phyloP scores from a whole-genome alignment of 2,329 filamentous ascomycete genomes.

The Chaetothyriales sp. region DNA sequence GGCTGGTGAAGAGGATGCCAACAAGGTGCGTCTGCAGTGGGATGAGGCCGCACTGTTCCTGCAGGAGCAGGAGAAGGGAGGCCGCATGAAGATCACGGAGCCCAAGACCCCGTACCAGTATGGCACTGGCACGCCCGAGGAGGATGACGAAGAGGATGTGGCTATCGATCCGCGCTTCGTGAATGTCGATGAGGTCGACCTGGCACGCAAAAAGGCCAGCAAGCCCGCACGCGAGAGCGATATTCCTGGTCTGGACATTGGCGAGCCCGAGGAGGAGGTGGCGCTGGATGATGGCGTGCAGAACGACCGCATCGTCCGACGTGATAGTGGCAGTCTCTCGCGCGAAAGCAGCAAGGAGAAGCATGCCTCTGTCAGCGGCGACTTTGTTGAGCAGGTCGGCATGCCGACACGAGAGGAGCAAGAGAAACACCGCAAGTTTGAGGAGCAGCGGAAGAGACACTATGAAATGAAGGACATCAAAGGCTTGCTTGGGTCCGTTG shows the following conservation, averaged over 20 bases:
- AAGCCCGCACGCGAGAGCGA: slow-evolving; percentile 49
- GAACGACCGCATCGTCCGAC: slow-evolving; percentile 30
- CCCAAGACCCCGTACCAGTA: slow-evolving; percentile 94
- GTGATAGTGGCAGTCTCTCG: slow-evolving; percentile 25
- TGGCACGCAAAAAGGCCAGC: slow-evolving; percentile 28
- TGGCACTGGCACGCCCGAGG: slow-evolving; percentile 83
- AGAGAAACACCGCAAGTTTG: slow-evolving; percentile 86
- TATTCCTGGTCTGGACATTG: slow-evolving; percentile 81
- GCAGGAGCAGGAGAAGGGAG: slow-evolving; percentile 81
- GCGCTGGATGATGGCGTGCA: slow-evolving; percentile 28
- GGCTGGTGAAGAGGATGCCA: slow-evolving; percentile 40
- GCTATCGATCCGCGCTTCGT: slow-evolving; percentile 18
- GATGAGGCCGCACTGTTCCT: slow-evolving; percentile 96
- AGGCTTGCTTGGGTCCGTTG: slow-evolving; percentile 58
- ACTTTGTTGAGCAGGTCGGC: slow-evolving; percentile 32
- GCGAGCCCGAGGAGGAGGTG: slow-evolving; percentile 70
- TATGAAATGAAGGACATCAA: slow-evolving; percentile 98
- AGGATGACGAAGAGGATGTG: slow-evolving; percentile 53
- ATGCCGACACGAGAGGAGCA: slow-evolving; percentile 55
- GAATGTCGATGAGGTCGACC: slow-evolving; percentile 47
- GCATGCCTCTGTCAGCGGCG: slow-evolving; percentile 61
- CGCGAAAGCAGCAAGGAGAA: slow-evolving; percentile 40
- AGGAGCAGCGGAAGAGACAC: slow-evolving; percentile 83
- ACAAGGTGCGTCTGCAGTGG: slow-evolving; percentile 77
- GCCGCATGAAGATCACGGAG: slow-evolving; percentile 97